Evolutionary conservation across 2,329 filamentous ascomycete species (phyloP), one percentile per base, ranked within the genome.

Genomic region (Colletotrichum abscissum): DNA sequence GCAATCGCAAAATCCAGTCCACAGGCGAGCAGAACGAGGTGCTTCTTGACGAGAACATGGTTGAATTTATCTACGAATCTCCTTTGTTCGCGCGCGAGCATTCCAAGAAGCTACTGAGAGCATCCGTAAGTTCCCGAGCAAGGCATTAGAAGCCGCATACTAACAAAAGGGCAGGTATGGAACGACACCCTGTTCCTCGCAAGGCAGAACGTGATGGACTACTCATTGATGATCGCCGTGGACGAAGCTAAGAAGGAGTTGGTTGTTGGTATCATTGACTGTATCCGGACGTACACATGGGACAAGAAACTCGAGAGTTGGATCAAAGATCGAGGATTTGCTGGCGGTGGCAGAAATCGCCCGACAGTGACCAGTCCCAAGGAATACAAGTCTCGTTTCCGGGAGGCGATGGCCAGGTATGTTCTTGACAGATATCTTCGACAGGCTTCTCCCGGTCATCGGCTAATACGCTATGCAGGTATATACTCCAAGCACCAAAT

Each of bases 291-390:
- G 0, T 99, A 98, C 81, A 99, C 97, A 0, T 99, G 97, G 95
- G 97, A 99, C 86, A 99, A 99, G 88, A 98, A 98, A 81, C 90
- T 99, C n/a, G 97, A 99, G 85, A 97, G 93, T 67, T 99, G 97
- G 97, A 98, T 99, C 88, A 99, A 99, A 83, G 95, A 98, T 80
- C 93, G 96, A 52, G 97, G 94, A 0, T 95, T 95, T 78, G 93
- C 90, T 0, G 91, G 92, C 6, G 91, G 92, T 71, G 92, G 92
- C 35, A 91, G 93, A 70, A 94, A 97, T 78, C 90, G 95, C 74
- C 97, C 97, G 9, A 99, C 97, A 0, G 97, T 99, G 63, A 99
- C 97, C 12, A 97, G 94, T 82, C 97, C 97, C 2, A 97, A 97
- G 84, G 97, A 99, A 84, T 99, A 99, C 82, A 97, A 98, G 83